Base-by-base conservation (phyloP, 257 asterid species). In the Pogostemon cablin region DNA sequence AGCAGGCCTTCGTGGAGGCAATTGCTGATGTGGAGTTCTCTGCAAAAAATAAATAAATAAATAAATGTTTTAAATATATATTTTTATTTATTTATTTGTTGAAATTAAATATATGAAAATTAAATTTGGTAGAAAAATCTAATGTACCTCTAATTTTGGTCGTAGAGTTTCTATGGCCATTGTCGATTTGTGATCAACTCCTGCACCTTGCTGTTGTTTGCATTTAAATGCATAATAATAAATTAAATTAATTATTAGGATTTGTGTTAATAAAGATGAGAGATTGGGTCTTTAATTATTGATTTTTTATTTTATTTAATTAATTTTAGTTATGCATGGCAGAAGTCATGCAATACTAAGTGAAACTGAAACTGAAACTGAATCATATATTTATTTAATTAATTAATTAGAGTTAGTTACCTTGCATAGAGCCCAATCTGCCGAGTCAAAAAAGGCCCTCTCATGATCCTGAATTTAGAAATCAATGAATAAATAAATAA, bases 381-480 rank as follows among this genome's bases (percentile, higher is more conserved):
- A 25, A 25, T 25, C 32, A 25, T 25, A 25, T 32, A 20, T 35
- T 52, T 3, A 3, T 71, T 50, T 4, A 37, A 10, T 49, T 25
- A 25, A 25, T 25, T 25, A 25, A 25, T 57, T 38, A 6, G 46
- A 67, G 50, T 61, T 44, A 50, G 17, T 66, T 84, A 86, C 98
- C 96, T 89, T 91, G 80, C 87, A 75, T 8, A 92, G 72, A 62
- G 87, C 98, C 96, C 98, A 92, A 39, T 92, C 98, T 0, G 96
- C 98, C 0, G 98, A 92, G 77, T 92, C 96, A 67, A 92, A 92
- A 72, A 89, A 92, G 57, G 98, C 96, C 56, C 96, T 82, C 52
- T 84, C 83, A 56, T 83, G 86, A 63, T 92, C 92, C 98, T 92
- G 81, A 42, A 65, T 61, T 52, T 58, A 55, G 11, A 35, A 47